Evolutionary conservation across 164 flowering plant species (phyloP).

Genomic region (Litsea cubeba): DNA sequence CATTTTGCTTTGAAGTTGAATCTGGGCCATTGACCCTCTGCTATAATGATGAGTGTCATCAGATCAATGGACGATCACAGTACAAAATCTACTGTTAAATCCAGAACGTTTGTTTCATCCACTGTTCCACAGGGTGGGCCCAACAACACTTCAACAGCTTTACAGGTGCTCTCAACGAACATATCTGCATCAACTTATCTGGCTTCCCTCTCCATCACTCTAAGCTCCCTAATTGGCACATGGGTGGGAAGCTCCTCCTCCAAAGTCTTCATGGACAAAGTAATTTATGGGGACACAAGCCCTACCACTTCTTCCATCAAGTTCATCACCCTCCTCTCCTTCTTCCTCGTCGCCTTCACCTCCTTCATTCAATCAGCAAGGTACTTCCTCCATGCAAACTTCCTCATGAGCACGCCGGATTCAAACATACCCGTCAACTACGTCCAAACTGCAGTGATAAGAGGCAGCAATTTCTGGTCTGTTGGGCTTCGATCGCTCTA

Average conservation of each 20-base stretch:
- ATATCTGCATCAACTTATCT: conserved; percentile 47
- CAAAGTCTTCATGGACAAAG: conserved; percentile 24
- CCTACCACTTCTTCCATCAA: conserved; percentile 37
- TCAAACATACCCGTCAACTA: conserved; percentile 36
- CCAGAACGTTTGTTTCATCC: neutral
- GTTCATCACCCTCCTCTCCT: conserved; percentile 42
- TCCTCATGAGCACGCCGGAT: conserved; percentile 54
- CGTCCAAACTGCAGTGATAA: conserved; percentile 40
- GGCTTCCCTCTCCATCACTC: conserved; percentile 41
- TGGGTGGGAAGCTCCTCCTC: conserved; percentile 46
- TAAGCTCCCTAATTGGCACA: conserved; percentile 63
- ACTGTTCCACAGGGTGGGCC: conserved; percentile 35
- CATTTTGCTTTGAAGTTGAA: no score
- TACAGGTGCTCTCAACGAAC: conserved; percentile 38
- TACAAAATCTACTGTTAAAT: no score
- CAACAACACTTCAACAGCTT: conserved; percentile 29
- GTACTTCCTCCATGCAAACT: conserved; percentile 50
- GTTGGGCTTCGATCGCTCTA: conserved; percentile 54
- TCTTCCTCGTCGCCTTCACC: conserved; percentile 53
- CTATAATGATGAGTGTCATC: no score
- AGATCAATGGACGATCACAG: no score
- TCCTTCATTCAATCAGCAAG: conserved; percentile 50
- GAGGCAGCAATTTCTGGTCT: conserved; percentile 49
- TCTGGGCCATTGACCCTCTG: no score
- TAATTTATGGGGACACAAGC: conserved; percentile 52